Conservation (phyloP, 495 filamentous ascomycete species). For the Choiromyces venosus region DNA sequence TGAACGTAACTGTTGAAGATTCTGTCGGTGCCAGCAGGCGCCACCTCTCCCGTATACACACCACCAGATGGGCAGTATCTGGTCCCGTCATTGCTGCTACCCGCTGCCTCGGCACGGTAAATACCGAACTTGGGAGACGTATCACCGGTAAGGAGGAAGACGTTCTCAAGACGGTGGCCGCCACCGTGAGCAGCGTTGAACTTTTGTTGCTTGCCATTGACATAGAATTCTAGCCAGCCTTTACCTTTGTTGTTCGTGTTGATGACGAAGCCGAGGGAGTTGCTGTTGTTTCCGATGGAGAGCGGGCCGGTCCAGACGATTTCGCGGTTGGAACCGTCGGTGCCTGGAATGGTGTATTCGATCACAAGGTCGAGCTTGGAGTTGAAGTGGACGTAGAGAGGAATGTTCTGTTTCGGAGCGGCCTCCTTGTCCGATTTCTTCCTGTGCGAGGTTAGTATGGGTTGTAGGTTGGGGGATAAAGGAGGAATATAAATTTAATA, state of each 20-base stretch:
- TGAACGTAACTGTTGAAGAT: conserved; percentile 36
- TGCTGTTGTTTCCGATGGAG: conserved; percentile 13
- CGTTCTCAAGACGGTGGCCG: conserved; percentile 27
- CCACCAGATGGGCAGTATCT: conserved; percentile 28
- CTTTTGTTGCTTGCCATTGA: conserved; percentile 37
- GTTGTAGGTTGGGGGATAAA: too few species aligned
- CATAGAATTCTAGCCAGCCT: conserved; percentile 36
- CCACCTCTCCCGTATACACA: conserved; percentile 21
- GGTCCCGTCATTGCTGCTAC: conserved; percentile 13
- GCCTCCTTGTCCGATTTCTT: conserved; percentile 28
- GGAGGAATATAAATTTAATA: background rate
- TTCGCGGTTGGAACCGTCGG: conserved; percentile 22
- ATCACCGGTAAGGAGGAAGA: conserved; percentile 38
- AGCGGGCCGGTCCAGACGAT: conserved; percentile 36
- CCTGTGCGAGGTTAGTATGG: conserved; percentile 2
- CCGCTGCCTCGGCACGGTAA: conserved; percentile 37
- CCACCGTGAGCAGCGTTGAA: conserved; percentile 39
- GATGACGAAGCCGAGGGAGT: conserved; percentile 39
- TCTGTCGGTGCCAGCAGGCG: conserved; percentile 21
- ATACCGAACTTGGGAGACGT: conserved; percentile 43
- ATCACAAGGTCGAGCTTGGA: conserved; percentile 25
- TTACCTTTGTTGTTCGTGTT: conserved; percentile 38
- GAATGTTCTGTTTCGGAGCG: conserved; percentile 40
- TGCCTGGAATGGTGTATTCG: conserved; percentile 39
- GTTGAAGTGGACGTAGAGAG: conserved; percentile 39